Percentiles rank a stretch among this genome's conserved stretches.
Conservation (phyloP, 2,329 filamentous ascomycete species). For the Emmonsia crescens region DNA sequence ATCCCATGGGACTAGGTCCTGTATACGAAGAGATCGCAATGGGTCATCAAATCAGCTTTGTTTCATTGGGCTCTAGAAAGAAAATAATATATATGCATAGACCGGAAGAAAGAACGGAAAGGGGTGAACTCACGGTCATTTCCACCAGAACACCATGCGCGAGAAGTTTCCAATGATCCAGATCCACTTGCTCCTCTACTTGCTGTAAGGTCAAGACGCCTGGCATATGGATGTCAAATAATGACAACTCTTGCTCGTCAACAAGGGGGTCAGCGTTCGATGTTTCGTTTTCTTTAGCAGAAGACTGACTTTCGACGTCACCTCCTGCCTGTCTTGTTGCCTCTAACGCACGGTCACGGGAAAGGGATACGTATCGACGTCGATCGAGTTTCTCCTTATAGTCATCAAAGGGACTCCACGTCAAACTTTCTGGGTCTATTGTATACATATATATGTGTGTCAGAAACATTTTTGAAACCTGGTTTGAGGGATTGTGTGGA, state of each 20-base stretch:
- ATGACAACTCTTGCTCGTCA: conserved; percentile 30
- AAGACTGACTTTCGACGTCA: conserved; percentile 12
- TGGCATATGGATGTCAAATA: conserved; percentile 38
- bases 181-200: conserved; percentile 29
- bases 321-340: conserved; percentile 12
- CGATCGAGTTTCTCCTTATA: conserved; percentile 32
- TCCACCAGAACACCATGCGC: conserved; percentile 33
- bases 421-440: conserved; percentile 36
- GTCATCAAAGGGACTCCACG: conserved; percentile 35
- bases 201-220: conserved; percentile 35
- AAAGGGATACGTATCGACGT: conserved; percentile 36
- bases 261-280: background rate
- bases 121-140: conserved; percentile 27
- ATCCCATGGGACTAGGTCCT: conserved; percentile 41
- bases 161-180: conserved; percentile 35
- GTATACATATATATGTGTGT: conserved; percentile 3
- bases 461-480: background rate
- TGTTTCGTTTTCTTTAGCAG: conserved; percentile 16
- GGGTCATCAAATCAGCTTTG: background rate
- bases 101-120: background rate
- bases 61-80: background rate
- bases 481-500: background rate
- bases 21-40: background rate
- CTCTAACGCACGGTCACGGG: conserved; percentile 21
- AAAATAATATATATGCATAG: background rate